Percentiles rank a stretch among this genome's conserved stretches.
Conservation (phyloP, 2,329 filamentous ascomycete species). For the Phaeosphaeriaceae sp. region DNA sequence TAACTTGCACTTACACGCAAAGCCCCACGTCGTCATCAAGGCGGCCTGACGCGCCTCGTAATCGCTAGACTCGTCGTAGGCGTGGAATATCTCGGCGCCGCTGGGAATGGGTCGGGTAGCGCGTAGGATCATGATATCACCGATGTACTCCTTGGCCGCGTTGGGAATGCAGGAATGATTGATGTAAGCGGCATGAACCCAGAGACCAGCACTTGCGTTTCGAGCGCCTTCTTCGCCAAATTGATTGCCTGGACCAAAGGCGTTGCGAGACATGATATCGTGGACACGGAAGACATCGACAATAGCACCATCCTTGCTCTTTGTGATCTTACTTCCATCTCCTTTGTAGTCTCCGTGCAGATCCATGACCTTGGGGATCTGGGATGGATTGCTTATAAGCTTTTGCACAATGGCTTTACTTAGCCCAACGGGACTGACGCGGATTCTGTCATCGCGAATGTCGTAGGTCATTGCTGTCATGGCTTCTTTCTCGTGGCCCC, state of each 20-base stretch:
- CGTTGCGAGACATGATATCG: slow-evolving; percentile 54
- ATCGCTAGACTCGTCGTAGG: slow-evolving; percentile 40
- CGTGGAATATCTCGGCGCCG: slow-evolving; percentile 33
- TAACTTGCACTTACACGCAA: slow-evolving; percentile 50
- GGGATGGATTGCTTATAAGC: slow-evolving; percentile 52
- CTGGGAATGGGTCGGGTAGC: slow-evolving; percentile 44
- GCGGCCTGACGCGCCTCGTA: slow-evolving; percentile 44
- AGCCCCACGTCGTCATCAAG: slow-evolving; percentile 47
- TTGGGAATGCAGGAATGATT: slow-evolving; percentile 56
- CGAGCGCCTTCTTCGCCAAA: slow-evolving; percentile 29
- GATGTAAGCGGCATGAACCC: slow-evolving; percentile 50
- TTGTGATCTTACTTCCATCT: slow-evolving; percentile 25
- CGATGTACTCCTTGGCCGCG: slow-evolving; percentile 47
- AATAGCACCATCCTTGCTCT: slow-evolving; percentile 45
- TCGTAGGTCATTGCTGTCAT: slow-evolving; percentile 55
- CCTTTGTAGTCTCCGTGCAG: slow-evolving; percentile 45
- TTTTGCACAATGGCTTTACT: slow-evolving; percentile 52
- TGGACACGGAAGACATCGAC: slow-evolving; percentile 59
- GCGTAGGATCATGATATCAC: slow-evolving; percentile 49
- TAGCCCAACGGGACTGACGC: slow-evolving; percentile 30
- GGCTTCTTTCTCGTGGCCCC: slow-evolving; percentile 51
- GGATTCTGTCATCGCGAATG: slow-evolving; percentile 44
- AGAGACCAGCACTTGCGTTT: slow-evolving; percentile 47
- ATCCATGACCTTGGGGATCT: slow-evolving; percentile 42
- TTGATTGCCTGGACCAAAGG: slow-evolving; percentile 48